Base-by-base conservation (phyloP, 2,329 filamentous ascomycete species). In the Talaromyces pinophilus region DNA sequence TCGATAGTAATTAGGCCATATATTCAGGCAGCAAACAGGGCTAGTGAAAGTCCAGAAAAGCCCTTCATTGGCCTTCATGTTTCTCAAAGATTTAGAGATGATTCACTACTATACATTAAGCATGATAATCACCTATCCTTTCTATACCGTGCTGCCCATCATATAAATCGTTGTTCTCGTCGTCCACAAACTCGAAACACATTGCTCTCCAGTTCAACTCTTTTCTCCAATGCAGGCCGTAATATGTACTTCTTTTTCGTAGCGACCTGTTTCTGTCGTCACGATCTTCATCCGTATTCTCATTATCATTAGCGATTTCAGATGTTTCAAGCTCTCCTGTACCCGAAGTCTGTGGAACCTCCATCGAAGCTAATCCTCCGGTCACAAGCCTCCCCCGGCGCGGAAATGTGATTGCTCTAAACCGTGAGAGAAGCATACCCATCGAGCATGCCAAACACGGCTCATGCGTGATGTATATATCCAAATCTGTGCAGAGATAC, bases 361-460 rank as follows among this genome's bases (percentile, higher is more conserved):
- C 57, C 40, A 30, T 42, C 7, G 92, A 90, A 72, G 90, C 90
- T 80, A 97, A 83, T 52, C 92, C 93, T 60, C 94, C 94, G 13
- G 91, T 96, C 69, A 87, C 81, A 90, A 96, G 95, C 64, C 91
- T 87, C 69, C 87, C 88, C 0, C 65, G 52, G 3, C 75, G 71
- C 0, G 75, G 73, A 79, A 97, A 96, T 46, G 96, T 85, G 62
- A 93, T 91, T 63, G 90, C 89, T 54, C 92, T 89, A 84, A 99
- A 97, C 61, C 95, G 88, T 8, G 94, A 97, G 76, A 98, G 93
- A 25, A 98, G 84, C 71, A 98, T 90, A 1, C 92, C 95, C 95
- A 98, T 98, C 42, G 91, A 92, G 80, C 95, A 99, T 87, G 96
- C 96, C 67, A 96, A 87, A 76, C 95, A 99, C 5, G 95, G 95